Base-by-base conservation (phyloP, 331 rosid species). In the Ulmus americana region DNA sequence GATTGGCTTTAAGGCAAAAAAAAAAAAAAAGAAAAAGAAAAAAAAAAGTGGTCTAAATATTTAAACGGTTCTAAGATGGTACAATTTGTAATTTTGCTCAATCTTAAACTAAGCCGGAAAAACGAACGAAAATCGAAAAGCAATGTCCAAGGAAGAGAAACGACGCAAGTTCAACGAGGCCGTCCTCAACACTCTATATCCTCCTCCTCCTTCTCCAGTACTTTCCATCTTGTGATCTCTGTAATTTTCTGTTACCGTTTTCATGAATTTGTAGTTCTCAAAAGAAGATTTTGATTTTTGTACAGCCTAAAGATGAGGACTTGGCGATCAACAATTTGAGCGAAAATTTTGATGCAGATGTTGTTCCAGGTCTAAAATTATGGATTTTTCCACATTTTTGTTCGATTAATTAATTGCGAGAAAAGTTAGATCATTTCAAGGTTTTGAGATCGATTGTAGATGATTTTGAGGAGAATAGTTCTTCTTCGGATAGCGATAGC, bases 111-210 rank as follows among this genome's bases (percentile, higher is more conserved):
- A 20, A 20, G 22, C 22, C 22, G 22, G 22, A 2, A 20, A 20
- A 20, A 20, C 22, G 22, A 20, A 20, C 22, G 22, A 20, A 20
- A 20, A 20, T 20, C 22, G 22, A 20, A 28, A 28, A 28, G 35
- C 51, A 67, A 88, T 86, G 95, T 57, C 70, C 14, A 28, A 68
- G 7, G 76, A 81, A 28, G 90, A 77, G 73, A 90, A 79, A 67
- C 80, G 86, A 62, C 84, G 86, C 49, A 77, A 82, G 51, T 77
- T 86, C 78, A 76, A 79, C 52, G 95, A 90, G 41, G 96, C 84
- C 76, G 71, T 86, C 49, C 61, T 86, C 72, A 76, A 76, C 67
- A 77, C 54, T 41, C 87, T 86, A 0, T 84, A 68, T 74, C 91
- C 89, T 22, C 74, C 79, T 43, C 69, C 78, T 7, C 58, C 94